Evolutionary conservation across 495 filamentous ascomycete genomes (phyloP), one percentile per base, ranked within the genome.

Genomic region (Podospora bellae-mahoneyi): DNA sequence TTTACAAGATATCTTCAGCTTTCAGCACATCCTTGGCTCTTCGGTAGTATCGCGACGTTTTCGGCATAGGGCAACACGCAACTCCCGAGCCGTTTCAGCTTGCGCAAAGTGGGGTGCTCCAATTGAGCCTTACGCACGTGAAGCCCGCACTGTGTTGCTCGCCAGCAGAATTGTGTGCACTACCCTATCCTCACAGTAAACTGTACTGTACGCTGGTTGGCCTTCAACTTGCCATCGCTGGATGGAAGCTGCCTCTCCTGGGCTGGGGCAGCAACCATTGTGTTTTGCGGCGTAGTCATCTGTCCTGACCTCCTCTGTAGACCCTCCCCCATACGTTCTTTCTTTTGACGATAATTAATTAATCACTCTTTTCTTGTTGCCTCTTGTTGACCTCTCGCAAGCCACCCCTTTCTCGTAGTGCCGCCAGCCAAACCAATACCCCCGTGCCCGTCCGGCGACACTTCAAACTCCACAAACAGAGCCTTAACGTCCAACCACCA

Each of bases 181-280:
- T 23, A 23, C 23, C 23, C 23, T 23, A 23, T 23, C 6, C 54
- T 27, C 30, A 66, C 64, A 58, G 65, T 65, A 53, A 18, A 18
- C 32, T 6, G 26, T 54, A 66, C 58, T 32, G 60, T 66, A 32
- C n/a, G 30, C 53, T 19, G 48, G 64, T 20, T 56, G 55, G 65
- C 66, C 67, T 56, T 62, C 66, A 68, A 66, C 69, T 68, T 65
- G 62, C 69, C 62, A 2, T 71, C 66, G 57, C 62, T 44, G 66
- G 65, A 68, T 28, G 9, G 26, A 56, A 18, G 30, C 60, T 32
- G 15, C 60, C 44, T 30, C 18, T 44, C 32, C 30, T 32, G 30
- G 30, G 30, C 30, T 32, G 30, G 30, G 30, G 30, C 32, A 34
- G 26, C 27, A n/a, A 20, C 19, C 44, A 20, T 20, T 15, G 15